A percentile compares a stretch with the other conserved stretches of the same genome.
Conservation (phyloP, 2,329 filamentous ascomycete species). For the Fusarium heterosporum region DNA sequence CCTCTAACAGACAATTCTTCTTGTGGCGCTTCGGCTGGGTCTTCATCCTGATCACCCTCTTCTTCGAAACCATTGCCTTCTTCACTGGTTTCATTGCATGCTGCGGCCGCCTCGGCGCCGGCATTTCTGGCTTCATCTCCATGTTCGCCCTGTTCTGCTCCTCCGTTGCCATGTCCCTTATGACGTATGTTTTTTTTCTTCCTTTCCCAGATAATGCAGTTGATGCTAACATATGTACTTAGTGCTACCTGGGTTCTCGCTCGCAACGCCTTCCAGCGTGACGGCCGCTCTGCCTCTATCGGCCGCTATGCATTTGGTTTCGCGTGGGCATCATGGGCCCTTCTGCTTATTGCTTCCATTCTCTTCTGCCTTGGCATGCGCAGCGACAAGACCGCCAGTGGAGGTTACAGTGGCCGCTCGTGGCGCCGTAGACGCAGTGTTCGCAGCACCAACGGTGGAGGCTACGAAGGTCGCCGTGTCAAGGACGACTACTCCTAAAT, state of each 20-base stretch:
- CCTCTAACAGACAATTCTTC: slow-evolving; percentile 76
- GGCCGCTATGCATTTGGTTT: slow-evolving; percentile 80
- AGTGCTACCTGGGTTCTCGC: slow-evolving; percentile 74
- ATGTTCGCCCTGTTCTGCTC: slow-evolving; percentile 75
- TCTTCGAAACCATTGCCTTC: slow-evolving; percentile 79
- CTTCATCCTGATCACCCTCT: slow-evolving; percentile 85
- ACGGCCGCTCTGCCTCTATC: slow-evolving; percentile 67
- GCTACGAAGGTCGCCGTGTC: slow-evolving; percentile 65
- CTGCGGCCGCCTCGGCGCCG: slow-evolving; percentile 76
- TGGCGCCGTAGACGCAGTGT: slow-evolving; percentile 51
- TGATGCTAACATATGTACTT: slow-evolving; percentile 15
- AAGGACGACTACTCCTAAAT: slow-evolving; percentile 76
- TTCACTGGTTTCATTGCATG: slow-evolving; percentile 76
- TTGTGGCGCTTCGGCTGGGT: slow-evolving; percentile 94
- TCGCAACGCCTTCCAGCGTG: slow-evolving; percentile 71
- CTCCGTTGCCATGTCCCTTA: slow-evolving; percentile 73
- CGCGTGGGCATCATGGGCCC: slow-evolving; percentile 77
- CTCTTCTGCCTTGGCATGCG: slow-evolving; percentile 75
- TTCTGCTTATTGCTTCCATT: slow-evolving; percentile 73
- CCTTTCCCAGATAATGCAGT: not conserved
- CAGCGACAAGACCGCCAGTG: slow-evolving; percentile 55
- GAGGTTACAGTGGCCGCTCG: slow-evolving; percentile 49
- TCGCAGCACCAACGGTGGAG: slow-evolving; percentile 52
- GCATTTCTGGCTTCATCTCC: slow-evolving; percentile 70
- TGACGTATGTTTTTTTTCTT: slow-evolving; percentile 71